These are phyloP conservation scores for Penicillium pulvis DNA, from an alignment of 495 filamentous ascomycete genomes.

Conservation along the genomic window DNA sequence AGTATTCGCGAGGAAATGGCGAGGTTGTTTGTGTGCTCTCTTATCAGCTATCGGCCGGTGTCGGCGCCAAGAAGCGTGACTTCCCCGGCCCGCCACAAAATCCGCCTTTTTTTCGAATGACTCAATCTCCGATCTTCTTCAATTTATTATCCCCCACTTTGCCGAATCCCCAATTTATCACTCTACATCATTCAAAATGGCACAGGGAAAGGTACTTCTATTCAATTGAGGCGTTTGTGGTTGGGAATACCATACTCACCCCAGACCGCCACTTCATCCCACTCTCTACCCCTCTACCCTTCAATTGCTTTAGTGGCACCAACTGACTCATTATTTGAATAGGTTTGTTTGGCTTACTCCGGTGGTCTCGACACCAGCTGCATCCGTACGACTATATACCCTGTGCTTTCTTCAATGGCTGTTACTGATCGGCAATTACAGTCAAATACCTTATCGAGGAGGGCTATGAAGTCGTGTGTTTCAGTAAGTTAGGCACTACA, in stretches of 20 bases:
- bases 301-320: slow-evolving; percentile 6
- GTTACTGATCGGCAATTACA: slow-evolving; percentile 24
- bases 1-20: not conserved
- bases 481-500: slow-evolving; percentile 45
- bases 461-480: slow-evolving; percentile 68
- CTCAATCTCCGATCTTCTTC: slow-evolving; percentile 31
- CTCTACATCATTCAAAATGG: slow-evolving; percentile 25
- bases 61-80: slow-evolving; percentile 32
- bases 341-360: slow-evolving; percentile 44
- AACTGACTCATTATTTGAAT: slow-evolving; percentile 23
- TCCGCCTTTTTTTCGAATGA: slow-evolving; percentile 34
- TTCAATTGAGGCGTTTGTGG: slow-evolving; percentile 9
- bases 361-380: slow-evolving; percentile 69
- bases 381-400: slow-evolving; percentile 44
- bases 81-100: slow-evolving; percentile 32
- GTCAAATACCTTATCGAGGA: slow-evolving; percentile 69
- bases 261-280: slow-evolving; percentile 27
- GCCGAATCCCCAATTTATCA: slow-evolving; percentile 7
- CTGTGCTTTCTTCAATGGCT: slow-evolving; percentile 8
- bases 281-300: slow-evolving; percentile 15
- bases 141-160: slow-evolving; percentile 14
- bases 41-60: slow-evolving; percentile 33
- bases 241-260: not conserved
- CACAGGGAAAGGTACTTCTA: slow-evolving; percentile 31
- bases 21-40: slow-evolving; percentile 6